Conservation (phyloP, 768 basidiomycete species). For the Obba rivulosa region DNA sequence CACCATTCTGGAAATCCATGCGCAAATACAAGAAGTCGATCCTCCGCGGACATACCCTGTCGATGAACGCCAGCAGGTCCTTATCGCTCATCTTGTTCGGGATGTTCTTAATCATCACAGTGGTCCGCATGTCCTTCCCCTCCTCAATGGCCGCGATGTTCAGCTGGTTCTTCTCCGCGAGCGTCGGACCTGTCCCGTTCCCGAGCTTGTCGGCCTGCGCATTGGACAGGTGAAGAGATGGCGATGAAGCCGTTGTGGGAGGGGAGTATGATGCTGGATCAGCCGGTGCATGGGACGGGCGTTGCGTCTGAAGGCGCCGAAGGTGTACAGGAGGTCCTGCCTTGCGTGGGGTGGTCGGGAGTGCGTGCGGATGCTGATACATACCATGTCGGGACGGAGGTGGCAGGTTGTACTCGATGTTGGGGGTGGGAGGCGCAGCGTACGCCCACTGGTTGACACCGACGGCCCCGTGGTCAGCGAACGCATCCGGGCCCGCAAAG, state of each 20-base stretch:
- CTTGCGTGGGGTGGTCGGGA: slow-evolving; percentile 2
- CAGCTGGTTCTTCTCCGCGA: slow-evolving; percentile 47
- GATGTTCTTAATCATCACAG: slow-evolving; percentile 89
- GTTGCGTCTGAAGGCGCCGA: neutral
- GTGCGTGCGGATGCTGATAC: neutral
- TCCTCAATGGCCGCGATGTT: slow-evolving; percentile 69
- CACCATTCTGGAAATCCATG: slow-evolving; percentile 83
- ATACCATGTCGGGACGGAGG: neutral
- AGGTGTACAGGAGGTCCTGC: slow-evolving; percentile 4
- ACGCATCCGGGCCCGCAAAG: neutral
- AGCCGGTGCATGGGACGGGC: neutral
- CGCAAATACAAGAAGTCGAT: slow-evolving; percentile 87
- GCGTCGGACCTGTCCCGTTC: neutral
- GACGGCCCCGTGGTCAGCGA: neutral
- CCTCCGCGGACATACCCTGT: slow-evolving; percentile 63
- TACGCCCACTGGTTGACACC: slow-evolving; percentile 10
- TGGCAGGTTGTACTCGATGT: slow-evolving; percentile 12
- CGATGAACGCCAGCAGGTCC: slow-evolving; percentile 64
- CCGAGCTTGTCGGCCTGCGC: neutral
- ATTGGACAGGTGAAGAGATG: slow-evolving; percentile 12
- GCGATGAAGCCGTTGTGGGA: slow-evolving; percentile 11
- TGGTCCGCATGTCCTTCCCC: slow-evolving; percentile 76
- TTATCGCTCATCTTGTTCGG: slow-evolving; percentile 87
- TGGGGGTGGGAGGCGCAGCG: slow-evolving; percentile 6
- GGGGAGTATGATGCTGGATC: neutral